Conservation (phyloP, 2,329 filamentous ascomycete genomes). For the Aspergillus phoenicis region DNA sequence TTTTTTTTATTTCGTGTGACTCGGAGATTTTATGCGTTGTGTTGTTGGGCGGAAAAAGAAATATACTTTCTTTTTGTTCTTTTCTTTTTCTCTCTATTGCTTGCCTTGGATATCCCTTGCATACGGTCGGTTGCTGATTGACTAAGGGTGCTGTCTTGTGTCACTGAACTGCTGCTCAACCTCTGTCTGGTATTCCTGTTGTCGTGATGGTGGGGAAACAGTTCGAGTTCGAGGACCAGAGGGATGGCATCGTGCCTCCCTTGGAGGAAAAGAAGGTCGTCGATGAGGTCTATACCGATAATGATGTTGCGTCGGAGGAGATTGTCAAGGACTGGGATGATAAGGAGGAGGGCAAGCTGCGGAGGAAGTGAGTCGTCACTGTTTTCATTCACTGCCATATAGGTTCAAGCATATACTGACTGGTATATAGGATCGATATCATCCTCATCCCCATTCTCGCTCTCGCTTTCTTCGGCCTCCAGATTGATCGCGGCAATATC, state of each 20-base stretch:
- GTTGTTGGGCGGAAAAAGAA: not conserved
- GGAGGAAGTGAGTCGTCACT: conserved; percentile 27
- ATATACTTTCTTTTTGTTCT: not conserved
- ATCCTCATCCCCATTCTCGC: conserved; percentile 35
- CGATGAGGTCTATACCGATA: conserved; percentile 3
- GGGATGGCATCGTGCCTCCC: not conserved
- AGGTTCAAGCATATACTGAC: not conserved
- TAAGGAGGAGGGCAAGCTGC: conserved; percentile 27
- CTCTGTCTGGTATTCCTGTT: not conserved
- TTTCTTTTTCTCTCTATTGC: not conserved
- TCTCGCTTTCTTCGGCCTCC: conserved; percentile 59
- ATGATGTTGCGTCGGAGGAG: conserved; percentile 10
- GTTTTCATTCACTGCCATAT: not conserved
- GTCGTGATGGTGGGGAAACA: not conserved
- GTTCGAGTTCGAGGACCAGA: not conserved
- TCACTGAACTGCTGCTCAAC: not conserved
- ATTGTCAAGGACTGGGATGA: conserved; percentile 33
- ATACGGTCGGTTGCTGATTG: not conserved
- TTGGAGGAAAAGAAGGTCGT: not conserved
- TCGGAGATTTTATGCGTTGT: not conserved
- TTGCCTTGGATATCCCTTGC: not conserved
- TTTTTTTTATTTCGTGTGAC: no score
- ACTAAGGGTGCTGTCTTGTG: no score
- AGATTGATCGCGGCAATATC: conserved; percentile 45
- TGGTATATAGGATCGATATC: conserved; percentile 28